Evolutionary conservation across 225 moss, liverwort and hornwort species (phyloP).

Genomic region (Bryoerythrophyllum caledonicum): DNA sequence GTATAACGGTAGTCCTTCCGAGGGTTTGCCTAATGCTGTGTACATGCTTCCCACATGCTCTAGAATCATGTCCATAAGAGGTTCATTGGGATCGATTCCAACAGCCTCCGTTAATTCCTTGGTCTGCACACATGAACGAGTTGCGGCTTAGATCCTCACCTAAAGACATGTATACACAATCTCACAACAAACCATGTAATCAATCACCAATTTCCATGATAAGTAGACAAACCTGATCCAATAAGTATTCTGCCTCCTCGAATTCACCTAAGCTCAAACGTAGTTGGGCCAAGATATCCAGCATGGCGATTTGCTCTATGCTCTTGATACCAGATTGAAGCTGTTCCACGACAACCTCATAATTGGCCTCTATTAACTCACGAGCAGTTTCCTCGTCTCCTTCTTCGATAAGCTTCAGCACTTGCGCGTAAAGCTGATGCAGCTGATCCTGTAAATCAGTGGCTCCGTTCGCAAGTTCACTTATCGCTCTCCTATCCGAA

Average conservation of each 20-base stretch:
- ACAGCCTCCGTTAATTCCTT: conserved; percentile 53
- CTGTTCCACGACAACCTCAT: conserved; percentile 66
- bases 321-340: conserved; percentile 57
- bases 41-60: conserved; percentile 84
- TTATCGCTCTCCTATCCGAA: conserved; percentile 28
- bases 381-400: conserved; percentile 71
- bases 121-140: conserved; percentile 30
- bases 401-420: conserved; percentile 67
- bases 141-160: conserved; percentile 3
- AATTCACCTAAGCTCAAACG: conserved; percentile 78
- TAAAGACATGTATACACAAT: background rate
- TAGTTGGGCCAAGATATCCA: conserved; percentile 77
- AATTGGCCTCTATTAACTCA: conserved; percentile 70
- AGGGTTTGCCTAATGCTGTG: conserved; percentile 63
- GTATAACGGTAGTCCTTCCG: conserved; percentile 63
- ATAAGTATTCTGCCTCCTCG: conserved; percentile 55
- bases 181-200: background rate
- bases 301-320: conserved; percentile 76
- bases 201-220: background rate
- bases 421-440: conserved; percentile 65
- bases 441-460: conserved; percentile 60
- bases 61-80: conserved; percentile 59
- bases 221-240: conserved; percentile 45
- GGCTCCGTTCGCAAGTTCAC: conserved; percentile 34
- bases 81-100: conserved; percentile 41